These are phyloP conservation scores for Ramalina peruviana DNA, from an alignment of 495 filamentous ascomycete species.

Conservation along the genomic window DNA sequence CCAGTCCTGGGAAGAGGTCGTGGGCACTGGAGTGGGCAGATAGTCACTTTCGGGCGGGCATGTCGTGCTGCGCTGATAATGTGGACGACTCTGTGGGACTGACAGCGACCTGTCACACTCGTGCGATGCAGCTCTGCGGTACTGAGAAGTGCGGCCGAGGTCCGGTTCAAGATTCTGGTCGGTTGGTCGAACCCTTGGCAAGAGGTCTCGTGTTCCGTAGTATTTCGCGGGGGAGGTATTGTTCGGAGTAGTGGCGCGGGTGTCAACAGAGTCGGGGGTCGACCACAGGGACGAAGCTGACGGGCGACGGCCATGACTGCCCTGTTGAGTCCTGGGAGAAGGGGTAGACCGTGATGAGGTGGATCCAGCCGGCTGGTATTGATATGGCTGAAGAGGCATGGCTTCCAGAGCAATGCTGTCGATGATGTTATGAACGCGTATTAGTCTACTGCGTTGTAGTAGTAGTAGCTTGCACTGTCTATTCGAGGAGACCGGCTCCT, in stretches of 20 bases:
- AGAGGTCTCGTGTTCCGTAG: constrained; percentile 65
- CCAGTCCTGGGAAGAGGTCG: constrained; percentile 26
- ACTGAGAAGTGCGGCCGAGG: constrained; percentile 30
- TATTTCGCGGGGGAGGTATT: constrained; percentile 49
- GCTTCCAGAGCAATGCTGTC: constrained; percentile 10
- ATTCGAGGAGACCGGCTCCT: constrained; percentile 18
- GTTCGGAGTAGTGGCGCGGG: constrained; percentile 53
- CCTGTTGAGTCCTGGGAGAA: background rate
- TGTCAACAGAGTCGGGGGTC: constrained; percentile 65
- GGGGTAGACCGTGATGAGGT: background rate
- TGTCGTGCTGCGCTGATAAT: constrained; percentile 41
- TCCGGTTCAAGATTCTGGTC: constrained; percentile 58
- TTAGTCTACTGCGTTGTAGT: background rate
- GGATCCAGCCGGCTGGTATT: constrained; percentile 29
- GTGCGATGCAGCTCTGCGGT: constrained; percentile 42
- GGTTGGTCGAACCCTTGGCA: constrained; percentile 78
- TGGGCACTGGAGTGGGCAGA: constrained; percentile 38
- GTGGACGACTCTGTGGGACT: constrained; percentile 29
- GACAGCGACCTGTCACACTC: constrained; percentile 37
- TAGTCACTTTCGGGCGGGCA: constrained; percentile 49
- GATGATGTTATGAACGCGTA: background rate
- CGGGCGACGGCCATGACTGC: constrained; percentile 28
- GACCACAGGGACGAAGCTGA: constrained; percentile 42
- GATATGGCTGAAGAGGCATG: constrained; percentile 34
- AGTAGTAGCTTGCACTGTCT: constrained; percentile 3